These are phyloP conservation scores for Euphrasia arctica DNA, from an alignment of 305 asterid genomes.

Conservation along the genomic window DNA sequence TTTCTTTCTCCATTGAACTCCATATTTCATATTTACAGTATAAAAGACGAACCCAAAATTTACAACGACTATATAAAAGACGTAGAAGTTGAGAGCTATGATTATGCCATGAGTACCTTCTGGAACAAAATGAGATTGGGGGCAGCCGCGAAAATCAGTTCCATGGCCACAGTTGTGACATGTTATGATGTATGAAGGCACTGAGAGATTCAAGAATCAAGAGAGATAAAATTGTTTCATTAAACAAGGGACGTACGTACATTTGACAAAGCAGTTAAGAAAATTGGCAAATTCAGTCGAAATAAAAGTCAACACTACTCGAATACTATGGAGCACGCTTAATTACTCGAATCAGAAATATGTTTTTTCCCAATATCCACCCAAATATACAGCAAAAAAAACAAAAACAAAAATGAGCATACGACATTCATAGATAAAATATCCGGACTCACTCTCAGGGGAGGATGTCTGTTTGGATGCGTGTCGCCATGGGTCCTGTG, in stretches of 20 bases:
- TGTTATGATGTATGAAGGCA: constrained; percentile 78
- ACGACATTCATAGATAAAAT: constrained; percentile 8
- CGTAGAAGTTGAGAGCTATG: constrained; percentile 10
- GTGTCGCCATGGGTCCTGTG: constrained; percentile 99
- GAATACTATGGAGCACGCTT: no score
- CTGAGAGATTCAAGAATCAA: constrained; percentile 42
- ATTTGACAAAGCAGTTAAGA: constrained; percentile 7
- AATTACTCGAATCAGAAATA: no score
- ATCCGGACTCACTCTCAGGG: constrained; percentile 60
- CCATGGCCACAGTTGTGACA: constrained; percentile 98
- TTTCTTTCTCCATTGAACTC: no score
- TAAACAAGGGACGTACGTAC: constrained; percentile 20
- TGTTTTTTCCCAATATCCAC: neutral
- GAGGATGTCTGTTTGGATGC: constrained; percentile 92
- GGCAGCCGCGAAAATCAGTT: constrained; percentile 92
- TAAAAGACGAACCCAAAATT: constrained; percentile 3
- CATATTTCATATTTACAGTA: no score
- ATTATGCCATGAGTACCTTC: constrained; percentile 46
- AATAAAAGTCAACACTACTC: constrained; percentile 13
- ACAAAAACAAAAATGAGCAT: neutral
- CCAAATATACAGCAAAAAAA: neutral
- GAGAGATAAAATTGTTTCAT: constrained; percentile 19
- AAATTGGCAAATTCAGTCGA: neutral
- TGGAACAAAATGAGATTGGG: constrained; percentile 73
- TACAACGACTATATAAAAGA: constrained; percentile 13